These are phyloP conservation scores for Rhinocladiella mackenziei DNA, from an alignment of 2,329 filamentous ascomycete genomes.

Conservation along the genomic window DNA sequence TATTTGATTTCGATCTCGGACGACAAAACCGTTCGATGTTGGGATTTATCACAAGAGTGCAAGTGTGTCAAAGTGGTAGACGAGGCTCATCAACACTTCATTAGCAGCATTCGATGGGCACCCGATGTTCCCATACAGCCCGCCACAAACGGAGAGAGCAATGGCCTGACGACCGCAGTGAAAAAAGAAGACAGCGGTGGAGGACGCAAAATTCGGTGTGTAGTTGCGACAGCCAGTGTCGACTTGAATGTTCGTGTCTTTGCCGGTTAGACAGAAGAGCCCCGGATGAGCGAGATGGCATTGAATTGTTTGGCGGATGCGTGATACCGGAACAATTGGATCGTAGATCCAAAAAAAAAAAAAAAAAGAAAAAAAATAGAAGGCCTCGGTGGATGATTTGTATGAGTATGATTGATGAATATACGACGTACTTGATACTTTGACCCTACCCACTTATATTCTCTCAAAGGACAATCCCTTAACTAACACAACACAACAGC, in stretches of 20 bases:
- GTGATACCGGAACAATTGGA: slow-evolving; percentile 9
- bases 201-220: slow-evolving; percentile 69
- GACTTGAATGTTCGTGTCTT: slow-evolving; percentile 77
- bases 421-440: too few relatives aligned
- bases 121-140: slow-evolving; percentile 53
- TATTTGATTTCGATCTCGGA: slow-evolving; percentile 82
- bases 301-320: slow-evolving; percentile 2
- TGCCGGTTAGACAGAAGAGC: slow-evolving; percentile 43
- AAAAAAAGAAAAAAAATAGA: too few relatives aligned
- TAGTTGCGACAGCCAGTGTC: slow-evolving; percentile 83
- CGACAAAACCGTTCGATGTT: slow-evolving; percentile 88
- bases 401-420: slow-evolving; percentile 25
- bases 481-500: too few relatives aligned
- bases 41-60: slow-evolving; percentile 86
- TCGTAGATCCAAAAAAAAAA: slow-evolving; percentile 13
- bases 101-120: slow-evolving; percentile 84
- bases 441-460: too few relatives aligned
- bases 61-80: slow-evolving; percentile 79
- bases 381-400: slow-evolving; percentile 13
- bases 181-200: slow-evolving; percentile 51
- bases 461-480: too few relatives aligned
- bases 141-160: slow-evolving; percentile 23
- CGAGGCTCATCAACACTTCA: slow-evolving; percentile 77
- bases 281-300: not conserved
- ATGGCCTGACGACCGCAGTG: slow-evolving; percentile 35